Evolutionary conservation across 1,284 basidiomycete genomes (phyloP), one percentile per base, ranked within the genome.

Genomic region (Cryptococcus jaspeensis): DNA sequence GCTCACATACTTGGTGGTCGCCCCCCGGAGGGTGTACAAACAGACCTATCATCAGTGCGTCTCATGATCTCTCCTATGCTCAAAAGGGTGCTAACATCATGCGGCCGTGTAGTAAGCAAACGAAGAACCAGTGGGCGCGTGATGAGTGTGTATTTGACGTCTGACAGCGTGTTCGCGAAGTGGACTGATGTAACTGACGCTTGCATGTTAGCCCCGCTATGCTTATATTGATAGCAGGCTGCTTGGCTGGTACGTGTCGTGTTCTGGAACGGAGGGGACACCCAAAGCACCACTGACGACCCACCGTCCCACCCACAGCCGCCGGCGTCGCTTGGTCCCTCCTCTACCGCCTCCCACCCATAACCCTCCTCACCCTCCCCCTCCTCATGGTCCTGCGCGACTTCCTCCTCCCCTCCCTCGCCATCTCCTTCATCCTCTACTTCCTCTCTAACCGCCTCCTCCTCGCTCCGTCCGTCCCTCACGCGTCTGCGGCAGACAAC

Each of bases 91-190:
- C 37, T 42, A 12, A 45, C n/a, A 12, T 50, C 7, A 37, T 32
- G 48, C 59, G 56, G 25, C 55, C 42, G 18, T 50, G n/a, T 50
- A 52, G 66, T 53, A 75, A 78, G 90, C 91, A 96, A 80, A 97
- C 93, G n/a, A 96, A 96, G 82, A 96, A 97, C 74, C 90, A 89
- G 5, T 96, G 93, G 92, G 91, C 92, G 23, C 82, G 93, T 74
- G 93, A 97, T 75, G 92, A 96, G 73, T 75, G 53, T 61, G 71
- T 70, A 2, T 41, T 15, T 52, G 40, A n/a, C 2, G 23, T 40
- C 8, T 32, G 42, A n/a, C 20, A 18, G 38, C 32, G 15, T 18
- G 3, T 37, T 4, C 16, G 23, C 23, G 15, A 15, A 43, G 12
- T 37, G 16, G 5, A n/a, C n/a, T n/a, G n/a, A n/a, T n/a, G n/a